A percentile compares a stretch with the other conserved stretches of the same genome.
phyloP scores from a whole-genome alignment of 768 basidiomycete genomes.

The Pulveroboletus frians region DNA sequence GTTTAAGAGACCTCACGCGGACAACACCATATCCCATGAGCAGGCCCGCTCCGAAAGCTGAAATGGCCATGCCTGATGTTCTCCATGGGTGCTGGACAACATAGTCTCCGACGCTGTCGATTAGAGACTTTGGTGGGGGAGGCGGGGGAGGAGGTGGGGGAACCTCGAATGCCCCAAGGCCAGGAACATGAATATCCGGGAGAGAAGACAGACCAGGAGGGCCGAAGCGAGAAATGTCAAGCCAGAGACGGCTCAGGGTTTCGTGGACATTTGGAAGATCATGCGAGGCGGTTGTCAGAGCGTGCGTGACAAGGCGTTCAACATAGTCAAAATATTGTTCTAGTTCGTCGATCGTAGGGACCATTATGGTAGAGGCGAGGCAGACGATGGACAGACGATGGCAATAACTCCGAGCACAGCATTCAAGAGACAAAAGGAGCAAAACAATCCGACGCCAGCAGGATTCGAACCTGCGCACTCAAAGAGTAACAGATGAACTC shows the following conservation, averaged over 20 bases:
- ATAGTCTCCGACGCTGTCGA: slow-evolving; percentile 49
- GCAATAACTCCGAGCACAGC: slow-evolving; percentile 12
- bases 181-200: slow-evolving; percentile 54
- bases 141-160: slow-evolving; percentile 61
- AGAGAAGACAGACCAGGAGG: slow-evolving; percentile 44
- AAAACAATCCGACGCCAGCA: slow-evolving; percentile 48
- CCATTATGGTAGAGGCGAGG: slow-evolving; percentile 17
- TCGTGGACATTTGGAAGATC: slow-evolving; percentile 63
- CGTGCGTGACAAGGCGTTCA: slow-evolving; percentile 56
- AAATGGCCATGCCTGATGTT: slow-evolving; percentile 47
- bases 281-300: slow-evolving; percentile 51
- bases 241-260: slow-evolving; percentile 63
- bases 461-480: slow-evolving; percentile 67
- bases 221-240: slow-evolving; percentile 77
- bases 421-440: background rate
- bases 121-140: slow-evolving; percentile 42
- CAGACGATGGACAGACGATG: background rate
- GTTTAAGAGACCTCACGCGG: slow-evolving; percentile 18
- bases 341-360: slow-evolving; percentile 54
- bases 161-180: slow-evolving; percentile 67
- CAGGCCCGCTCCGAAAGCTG: slow-evolving; percentile 57
- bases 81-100: slow-evolving; percentile 56
- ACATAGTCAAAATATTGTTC: slow-evolving; percentile 65
- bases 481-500: slow-evolving; percentile 56
- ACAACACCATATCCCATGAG: slow-evolving; percentile 49